phyloP scores from a whole-genome alignment of 176 grass and related monocot species.

The Hordeum marinum region DNA sequence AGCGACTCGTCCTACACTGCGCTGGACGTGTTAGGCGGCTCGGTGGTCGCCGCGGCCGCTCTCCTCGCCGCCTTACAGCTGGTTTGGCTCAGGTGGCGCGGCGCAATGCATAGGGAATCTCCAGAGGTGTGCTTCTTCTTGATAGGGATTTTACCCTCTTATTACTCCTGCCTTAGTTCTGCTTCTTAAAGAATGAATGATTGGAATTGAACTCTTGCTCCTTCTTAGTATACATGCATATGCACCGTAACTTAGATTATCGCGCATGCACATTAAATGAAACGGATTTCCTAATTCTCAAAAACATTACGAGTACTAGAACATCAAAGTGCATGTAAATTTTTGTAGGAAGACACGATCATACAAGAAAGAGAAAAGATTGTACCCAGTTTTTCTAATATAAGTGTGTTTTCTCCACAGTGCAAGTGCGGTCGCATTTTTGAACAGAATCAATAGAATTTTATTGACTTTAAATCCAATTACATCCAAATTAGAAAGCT shows the following conservation, averaged over 20 bases:
- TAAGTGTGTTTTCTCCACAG: not conserved
- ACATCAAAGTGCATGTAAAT: not conserved
- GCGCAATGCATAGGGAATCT: not conserved
- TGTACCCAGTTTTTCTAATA: not conserved
- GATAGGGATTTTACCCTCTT: not conserved
- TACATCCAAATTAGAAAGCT: not conserved
- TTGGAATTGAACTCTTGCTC: not conserved
- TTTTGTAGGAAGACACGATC: not conserved
- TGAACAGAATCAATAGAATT: not conserved
- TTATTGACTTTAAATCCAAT: not conserved
- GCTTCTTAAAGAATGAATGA: not conserved
- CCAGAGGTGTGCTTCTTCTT: constrained; percentile 23
- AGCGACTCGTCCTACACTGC: not conserved
- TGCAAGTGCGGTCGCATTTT: not conserved
- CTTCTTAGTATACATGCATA: not conserved
- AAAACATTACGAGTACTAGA: not conserved
- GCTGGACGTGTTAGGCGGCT: not conserved
- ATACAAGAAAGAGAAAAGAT: not conserved
- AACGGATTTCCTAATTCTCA: not conserved
- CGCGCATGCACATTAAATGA: not conserved
- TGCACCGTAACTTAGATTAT: not conserved
- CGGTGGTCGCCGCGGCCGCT: constrained; percentile 3
- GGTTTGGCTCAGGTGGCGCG: constrained; percentile 14
- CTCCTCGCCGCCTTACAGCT: constrained; percentile 28
- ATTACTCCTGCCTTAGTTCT: not conserved